These are phyloP conservation scores for Sugiyamaella americana DNA, from an alignment of 805 yeast species.

Conservation along the genomic window DNA sequence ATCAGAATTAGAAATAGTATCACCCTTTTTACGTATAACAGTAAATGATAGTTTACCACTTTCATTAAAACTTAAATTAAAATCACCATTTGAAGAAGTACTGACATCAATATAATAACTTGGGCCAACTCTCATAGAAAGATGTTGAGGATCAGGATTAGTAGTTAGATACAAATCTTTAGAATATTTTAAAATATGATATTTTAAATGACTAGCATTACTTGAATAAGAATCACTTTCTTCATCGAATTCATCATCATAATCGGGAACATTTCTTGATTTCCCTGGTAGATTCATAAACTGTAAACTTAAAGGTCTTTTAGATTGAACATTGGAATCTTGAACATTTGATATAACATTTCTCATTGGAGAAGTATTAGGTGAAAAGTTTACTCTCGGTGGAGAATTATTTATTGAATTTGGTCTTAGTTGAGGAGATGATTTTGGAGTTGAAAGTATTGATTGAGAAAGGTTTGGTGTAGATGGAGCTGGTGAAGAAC, in stretches of 20 bases:
- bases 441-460: no score
- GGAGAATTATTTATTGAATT: no score
- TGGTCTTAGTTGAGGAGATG: no score
- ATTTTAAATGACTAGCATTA: slow-evolving; percentile 48
- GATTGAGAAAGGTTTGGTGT: no score
- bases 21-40: slow-evolving; percentile 1
- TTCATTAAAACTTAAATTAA: slow-evolving; percentile 10
- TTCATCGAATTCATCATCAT: background rate
- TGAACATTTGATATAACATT: no score
- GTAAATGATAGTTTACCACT: slow-evolving; percentile 5
- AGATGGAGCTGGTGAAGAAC: no score
- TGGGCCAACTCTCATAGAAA: slow-evolving; percentile 55
- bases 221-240: background rate
- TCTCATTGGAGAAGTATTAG: no score
- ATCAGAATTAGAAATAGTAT: no score
- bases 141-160: slow-evolving; percentile 56
- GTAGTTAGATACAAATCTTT: slow-evolving; percentile 57
- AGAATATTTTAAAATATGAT: slow-evolving; percentile 52
- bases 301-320: background rate
- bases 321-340: no score
- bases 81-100: slow-evolving; percentile 1
- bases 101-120: slow-evolving; percentile 44
- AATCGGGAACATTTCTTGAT: no score
- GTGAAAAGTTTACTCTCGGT: no score
- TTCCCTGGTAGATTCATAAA: no score